Evolutionary conservation across 1,284 basidiomycete genomes (phyloP).

Genomic region (Ceratobasidium theobromae): DNA sequence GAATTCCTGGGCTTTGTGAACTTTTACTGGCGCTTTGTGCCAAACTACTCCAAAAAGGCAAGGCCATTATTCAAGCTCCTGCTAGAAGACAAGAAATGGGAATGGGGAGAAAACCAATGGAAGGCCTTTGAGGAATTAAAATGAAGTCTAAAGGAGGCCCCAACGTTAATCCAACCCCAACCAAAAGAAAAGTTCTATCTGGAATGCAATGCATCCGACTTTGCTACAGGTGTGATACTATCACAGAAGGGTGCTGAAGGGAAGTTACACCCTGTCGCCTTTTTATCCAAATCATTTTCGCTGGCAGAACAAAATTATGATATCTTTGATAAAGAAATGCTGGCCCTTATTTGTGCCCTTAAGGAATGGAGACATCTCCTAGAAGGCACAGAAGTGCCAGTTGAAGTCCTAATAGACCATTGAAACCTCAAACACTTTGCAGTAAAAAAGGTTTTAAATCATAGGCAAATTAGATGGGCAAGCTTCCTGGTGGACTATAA

Average conservation of each 20-base stretch:
- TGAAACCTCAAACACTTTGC: too few species aligned
- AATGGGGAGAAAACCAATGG: background rate
- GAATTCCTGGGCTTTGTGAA: constrained; percentile 43
- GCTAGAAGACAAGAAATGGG: constrained; percentile 30
- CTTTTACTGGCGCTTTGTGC: constrained; percentile 44
- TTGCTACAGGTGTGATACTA: constrained; percentile 23
- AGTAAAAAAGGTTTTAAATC: too few species aligned
- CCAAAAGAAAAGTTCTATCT: background rate
- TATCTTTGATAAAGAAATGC: too few species aligned
- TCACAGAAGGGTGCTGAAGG: constrained; percentile 33
- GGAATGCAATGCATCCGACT: constrained; percentile 2
- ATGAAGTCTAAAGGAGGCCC: background rate
- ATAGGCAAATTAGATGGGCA: too few species aligned
- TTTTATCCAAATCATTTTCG: constrained; percentile 38
- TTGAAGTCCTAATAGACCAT: too few species aligned
- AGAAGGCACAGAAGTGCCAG: too few species aligned
- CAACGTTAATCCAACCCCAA: background rate
- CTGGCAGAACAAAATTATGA: constrained; percentile 43
- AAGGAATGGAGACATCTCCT: too few species aligned
- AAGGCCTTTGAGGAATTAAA: background rate
- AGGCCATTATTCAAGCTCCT: constrained; percentile 38
- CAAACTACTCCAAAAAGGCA: constrained; percentile 39
- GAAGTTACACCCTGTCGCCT: constrained; percentile 39
- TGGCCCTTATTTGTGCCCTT: too few species aligned
- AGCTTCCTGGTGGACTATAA: too few species aligned